Percentiles rank a stretch among this genome's conserved stretches.
phyloP scores from a whole-genome alignment of 176 grass and related monocot genomes.

The Oryza nivara region DNA sequence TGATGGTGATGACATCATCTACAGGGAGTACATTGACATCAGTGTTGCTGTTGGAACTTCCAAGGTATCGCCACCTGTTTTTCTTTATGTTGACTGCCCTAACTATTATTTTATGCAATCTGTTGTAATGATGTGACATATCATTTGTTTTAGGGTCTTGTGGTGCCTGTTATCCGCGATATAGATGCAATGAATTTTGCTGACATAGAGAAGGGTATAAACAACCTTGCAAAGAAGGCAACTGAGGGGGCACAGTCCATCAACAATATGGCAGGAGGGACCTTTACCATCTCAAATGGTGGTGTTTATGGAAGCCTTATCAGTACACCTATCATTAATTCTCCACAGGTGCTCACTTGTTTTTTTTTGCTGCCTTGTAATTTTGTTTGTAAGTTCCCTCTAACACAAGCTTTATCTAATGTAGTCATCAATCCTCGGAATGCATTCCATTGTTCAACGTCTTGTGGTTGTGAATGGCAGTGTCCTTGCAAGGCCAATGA shows the following conservation, averaged over 20 bases:
- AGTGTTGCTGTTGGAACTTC: constrained; percentile 85
- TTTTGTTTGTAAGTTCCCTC: neutral
- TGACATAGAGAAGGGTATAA: constrained; percentile 83
- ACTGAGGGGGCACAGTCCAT: constrained; percentile 78
- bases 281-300: constrained; percentile 86
- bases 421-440: constrained; percentile 75
- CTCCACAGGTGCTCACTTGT: constrained; percentile 58
- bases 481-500: constrained; percentile 68
- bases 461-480: constrained; percentile 56
- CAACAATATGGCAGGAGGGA: constrained; percentile 86
- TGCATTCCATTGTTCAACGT: constrained; percentile 72
- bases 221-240: constrained; percentile 78
- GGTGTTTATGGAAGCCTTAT: constrained; percentile 90
- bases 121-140: constrained; percentile 10
- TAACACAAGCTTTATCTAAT: constrained; percentile 15
- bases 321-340: constrained; percentile 85
- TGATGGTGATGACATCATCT: constrained; percentile 85
- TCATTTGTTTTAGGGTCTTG: constrained; percentile 58
- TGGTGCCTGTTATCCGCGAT: constrained; percentile 77
- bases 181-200: constrained; percentile 75
- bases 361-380: neutral
- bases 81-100: constrained; percentile 29
- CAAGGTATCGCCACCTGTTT: constrained; percentile 46
- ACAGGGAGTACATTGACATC: constrained; percentile 73
- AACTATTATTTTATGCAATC: constrained; percentile 6